A percentile compares a stretch with the other conserved stretches of the same genome.
phyloP scores from a whole-genome alignment of 2,329 filamentous ascomycete species.

The Scleromitrula shiraiana region DNA sequence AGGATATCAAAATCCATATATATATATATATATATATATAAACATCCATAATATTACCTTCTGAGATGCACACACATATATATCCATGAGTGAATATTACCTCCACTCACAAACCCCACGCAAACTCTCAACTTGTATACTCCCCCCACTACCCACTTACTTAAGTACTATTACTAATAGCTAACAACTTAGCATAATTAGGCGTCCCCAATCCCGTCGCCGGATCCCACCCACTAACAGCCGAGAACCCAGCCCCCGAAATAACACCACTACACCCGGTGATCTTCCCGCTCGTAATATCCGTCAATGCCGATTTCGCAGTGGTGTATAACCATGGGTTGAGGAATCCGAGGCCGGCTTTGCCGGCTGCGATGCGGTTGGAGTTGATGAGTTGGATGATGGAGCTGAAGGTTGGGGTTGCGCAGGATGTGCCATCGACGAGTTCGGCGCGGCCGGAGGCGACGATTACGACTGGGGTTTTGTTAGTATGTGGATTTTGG shows the following conservation, averaged over 20 bases:
- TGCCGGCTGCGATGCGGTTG: conserved; percentile 44
- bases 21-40: too few relatives aligned
- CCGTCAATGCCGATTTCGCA: conserved; percentile 33
- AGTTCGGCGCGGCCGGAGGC: conserved; percentile 29
- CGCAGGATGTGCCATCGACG: conserved; percentile 45
- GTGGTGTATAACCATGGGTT: conserved; percentile 37
- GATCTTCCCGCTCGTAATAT: conserved; percentile 34
- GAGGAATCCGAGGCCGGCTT: conserved; percentile 36
- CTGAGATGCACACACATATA: too few relatives aligned
- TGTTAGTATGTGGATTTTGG: background rate
- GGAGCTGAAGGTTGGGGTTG: conserved; percentile 48
- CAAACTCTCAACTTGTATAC: background rate
- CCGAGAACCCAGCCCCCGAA: conserved; percentile 4
- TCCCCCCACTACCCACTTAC: background rate
- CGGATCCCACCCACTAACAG: conserved; percentile 35
- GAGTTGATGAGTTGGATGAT: conserved; percentile 57
- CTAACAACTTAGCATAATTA: conserved; percentile 15
- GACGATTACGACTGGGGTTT: conserved; percentile 29
- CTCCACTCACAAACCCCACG: background rate
- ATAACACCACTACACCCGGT: conserved; percentile 30
- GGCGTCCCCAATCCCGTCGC: conserved; percentile 42
- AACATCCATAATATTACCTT: too few relatives aligned
- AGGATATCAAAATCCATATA: too few relatives aligned
- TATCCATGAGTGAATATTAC: too few relatives aligned
- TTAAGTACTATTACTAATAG: conserved; percentile 13